A percentile compares a stretch with the other conserved stretches of the same genome.
phyloP scores from a whole-genome alignment of 805 yeast species.

The Saccharomycopsis schoenii region DNA sequence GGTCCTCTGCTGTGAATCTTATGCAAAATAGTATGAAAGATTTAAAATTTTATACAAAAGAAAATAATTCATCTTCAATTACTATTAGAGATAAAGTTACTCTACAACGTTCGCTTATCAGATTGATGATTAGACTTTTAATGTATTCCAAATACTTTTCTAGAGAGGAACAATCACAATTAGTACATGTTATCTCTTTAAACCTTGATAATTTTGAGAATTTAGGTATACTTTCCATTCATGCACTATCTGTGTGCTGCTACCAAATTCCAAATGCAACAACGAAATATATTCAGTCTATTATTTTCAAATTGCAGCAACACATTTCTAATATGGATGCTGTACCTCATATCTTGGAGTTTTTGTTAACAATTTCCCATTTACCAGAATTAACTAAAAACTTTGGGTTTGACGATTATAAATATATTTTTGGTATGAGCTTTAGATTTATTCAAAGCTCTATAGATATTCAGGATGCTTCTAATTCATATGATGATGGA shows the following conservation, averaged over 20 bases:
- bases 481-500: not conserved
- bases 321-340: slow-evolving; percentile 62
- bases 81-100: slow-evolving; percentile 7
- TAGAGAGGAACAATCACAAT: slow-evolving; percentile 7
- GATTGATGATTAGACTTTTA: slow-evolving; percentile 10
- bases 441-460: slow-evolving; percentile 71
- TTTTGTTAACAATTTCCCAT: slow-evolving; percentile 54
- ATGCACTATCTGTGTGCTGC: slow-evolving; percentile 66
- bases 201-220: slow-evolving; percentile 32
- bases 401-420: slow-evolving; percentile 67
- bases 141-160: slow-evolving; percentile 8
- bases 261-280: slow-evolving; percentile 71
- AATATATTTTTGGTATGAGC: slow-evolving; percentile 73
- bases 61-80: not conserved
- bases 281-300: slow-evolving; percentile 55
- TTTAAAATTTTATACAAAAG: not conserved
- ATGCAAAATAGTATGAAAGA: not conserved
- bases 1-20: slow-evolving; percentile 2
- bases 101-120: slow-evolving; percentile 9
- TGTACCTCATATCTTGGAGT: slow-evolving; percentile 66
- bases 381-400: slow-evolving; percentile 59
- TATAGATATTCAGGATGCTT: slow-evolving; percentile 30
- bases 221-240: slow-evolving; percentile 69
- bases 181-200: slow-evolving; percentile 7
- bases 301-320: slow-evolving; percentile 65